Conservation (phyloP, 306 rosid species). For the Fragaria nilgerrensis region DNA sequence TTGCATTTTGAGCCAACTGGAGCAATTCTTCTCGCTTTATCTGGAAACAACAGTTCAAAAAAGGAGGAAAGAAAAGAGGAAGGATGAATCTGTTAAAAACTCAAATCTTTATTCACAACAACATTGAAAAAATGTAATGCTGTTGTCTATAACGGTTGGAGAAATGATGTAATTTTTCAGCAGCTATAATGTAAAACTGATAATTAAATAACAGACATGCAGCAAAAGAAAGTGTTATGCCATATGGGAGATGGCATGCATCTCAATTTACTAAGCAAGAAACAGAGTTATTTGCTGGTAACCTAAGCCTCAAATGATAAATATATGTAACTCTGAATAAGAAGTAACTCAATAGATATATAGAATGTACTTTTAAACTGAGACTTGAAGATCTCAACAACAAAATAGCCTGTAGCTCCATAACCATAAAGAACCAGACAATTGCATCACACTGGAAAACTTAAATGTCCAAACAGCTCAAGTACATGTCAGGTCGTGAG, state of each 20-base stretch:
- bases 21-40: constrained; percentile 88
- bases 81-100: neutral
- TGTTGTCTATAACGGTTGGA: neutral
- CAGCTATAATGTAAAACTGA: neutral
- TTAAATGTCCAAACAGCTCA: neutral
- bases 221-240: constrained; percentile 1
- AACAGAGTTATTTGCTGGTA: neutral
- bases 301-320: constrained; percentile 2
- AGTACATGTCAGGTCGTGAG: neutral
- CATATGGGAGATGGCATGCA: constrained; percentile 4
- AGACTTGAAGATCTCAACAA: neutral
- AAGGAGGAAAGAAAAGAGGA: constrained; percentile 14
- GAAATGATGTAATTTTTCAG: neutral
- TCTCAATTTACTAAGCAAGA: neutral
- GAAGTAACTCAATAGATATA: neutral
- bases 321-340: neutral
- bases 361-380: neutral
- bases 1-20: constrained; percentile 73
- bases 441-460: neutral
- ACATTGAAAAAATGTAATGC: neutral
- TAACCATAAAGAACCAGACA: neutral
- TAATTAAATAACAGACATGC: neutral
- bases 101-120: neutral
- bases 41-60: constrained; percentile 35
- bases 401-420: neutral